Evolutionary conservation across 225 moss, liverwort and hornwort genomes (phyloP).

Genomic region (Neckera pumila): DNA sequence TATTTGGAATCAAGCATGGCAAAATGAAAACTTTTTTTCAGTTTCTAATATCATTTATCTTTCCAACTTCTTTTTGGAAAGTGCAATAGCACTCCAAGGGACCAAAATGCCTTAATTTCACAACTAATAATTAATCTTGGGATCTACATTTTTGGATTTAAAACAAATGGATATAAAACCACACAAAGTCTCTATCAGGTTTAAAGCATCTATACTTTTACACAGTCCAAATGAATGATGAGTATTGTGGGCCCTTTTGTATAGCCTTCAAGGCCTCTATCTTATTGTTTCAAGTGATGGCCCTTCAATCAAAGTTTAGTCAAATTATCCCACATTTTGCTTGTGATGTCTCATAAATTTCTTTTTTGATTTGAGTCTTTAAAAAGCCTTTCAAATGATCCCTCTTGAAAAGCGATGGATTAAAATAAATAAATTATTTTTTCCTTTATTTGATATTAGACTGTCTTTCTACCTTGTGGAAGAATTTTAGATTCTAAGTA

Average conservation of each 20-base stretch:
- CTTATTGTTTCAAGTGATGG: background rate
- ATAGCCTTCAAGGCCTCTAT: background rate
- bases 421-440: background rate
- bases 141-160: background rate
- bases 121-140: fast-evolving
- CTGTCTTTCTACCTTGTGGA: too few species aligned
- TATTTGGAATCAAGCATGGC: background rate
- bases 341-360: too few species aligned
- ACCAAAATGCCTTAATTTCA: background rate
- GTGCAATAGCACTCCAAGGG: fast-evolving
- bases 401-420: background rate
- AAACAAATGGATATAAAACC: background rate
- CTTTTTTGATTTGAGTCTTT: background rate
- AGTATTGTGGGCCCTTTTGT: background rate
- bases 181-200: fast-evolving
- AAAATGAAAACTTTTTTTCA: background rate
- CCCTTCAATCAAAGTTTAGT: background rate
- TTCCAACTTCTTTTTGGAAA: fast-evolving
- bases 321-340: background rate
- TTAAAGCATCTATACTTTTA: background rate
- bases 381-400: background rate
- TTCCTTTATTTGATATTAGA: background rate
- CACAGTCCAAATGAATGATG: background rate
- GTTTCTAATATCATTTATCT: background rate
- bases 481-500: background rate